Evolutionary conservation across 345 rosid species (phyloP), one percentile per base, ranked within the genome.

Genomic region (Rhizophora mangle): DNA sequence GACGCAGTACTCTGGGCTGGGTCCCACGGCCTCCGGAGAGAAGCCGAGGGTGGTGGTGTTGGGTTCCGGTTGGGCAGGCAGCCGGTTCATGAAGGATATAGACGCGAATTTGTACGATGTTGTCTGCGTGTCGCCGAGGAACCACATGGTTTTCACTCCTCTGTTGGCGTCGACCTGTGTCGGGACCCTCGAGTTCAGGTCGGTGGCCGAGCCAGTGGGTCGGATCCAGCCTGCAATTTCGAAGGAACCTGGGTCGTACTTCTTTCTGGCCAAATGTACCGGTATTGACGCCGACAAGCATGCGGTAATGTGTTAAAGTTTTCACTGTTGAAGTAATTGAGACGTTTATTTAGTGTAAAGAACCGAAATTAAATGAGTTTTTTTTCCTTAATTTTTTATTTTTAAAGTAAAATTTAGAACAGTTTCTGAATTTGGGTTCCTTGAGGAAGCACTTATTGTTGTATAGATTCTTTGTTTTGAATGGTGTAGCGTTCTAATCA

Each of bases 41-140:
- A 91, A 89, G 73, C 95, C 96, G 8, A 80, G 97, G 76, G 88
- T 87, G 78, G 96, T 91, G 76, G 95, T 94, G 47, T 72, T 89
- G 80, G 98, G 96, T 19, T 79, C 93, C 3, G 98, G 98, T 6
- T 93, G 98, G 98, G 96, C 98, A 1, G 97, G 91, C n/a, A 89
- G 97, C 77, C 72, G 95, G 47, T 75, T 89, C 34, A 81, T 94
- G 95, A 91, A 94, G 80, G 94, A 85, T 31, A 63, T 94, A 53
- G 91, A 94, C 69, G 87, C 98, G 24, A 61, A 43, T 6, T 13
- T 80, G 20, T 88, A 90, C 75, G 96, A 93, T 74, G 92, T 93
- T 56, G 96, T 93, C 7, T 90, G 93, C 72, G 90, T 94, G 6
- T 91, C 97, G 0, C 96, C 96, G 11, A 70, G 96, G 71, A 91